phyloP scores from a whole-genome alignment of 495 filamentous ascomycete species.

The Penicillium paxilli region DNA sequence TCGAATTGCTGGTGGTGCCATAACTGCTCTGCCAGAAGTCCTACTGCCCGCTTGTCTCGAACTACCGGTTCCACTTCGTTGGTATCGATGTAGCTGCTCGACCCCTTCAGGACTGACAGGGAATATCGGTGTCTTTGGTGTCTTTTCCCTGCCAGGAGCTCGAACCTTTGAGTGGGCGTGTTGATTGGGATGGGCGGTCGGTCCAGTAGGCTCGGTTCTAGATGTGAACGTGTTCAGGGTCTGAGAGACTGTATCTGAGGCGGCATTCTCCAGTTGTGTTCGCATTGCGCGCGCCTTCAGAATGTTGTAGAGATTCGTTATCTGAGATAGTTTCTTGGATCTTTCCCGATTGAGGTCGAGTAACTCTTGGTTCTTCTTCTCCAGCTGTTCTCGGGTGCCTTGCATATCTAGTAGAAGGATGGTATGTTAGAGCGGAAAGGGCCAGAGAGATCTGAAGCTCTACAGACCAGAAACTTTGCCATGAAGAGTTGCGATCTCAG shows the following conservation, averaged over 20 bases:
- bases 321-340: conserved; percentile 69
- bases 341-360: conserved; percentile 70
- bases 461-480: conserved; percentile 55
- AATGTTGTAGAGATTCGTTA: conserved; percentile 80
- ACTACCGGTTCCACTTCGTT: conserved; percentile 51
- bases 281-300: conserved; percentile 74
- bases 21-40: conserved; percentile 12
- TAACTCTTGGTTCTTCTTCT: conserved; percentile 76
- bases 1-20: conserved; percentile 29
- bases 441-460: not conserved
- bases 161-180: not conserved
- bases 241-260: conserved; percentile 64
- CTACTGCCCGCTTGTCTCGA: conserved; percentile 27
- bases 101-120: conserved; percentile 37
- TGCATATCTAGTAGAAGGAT: conserved; percentile 56
- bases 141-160: conserved; percentile 5
- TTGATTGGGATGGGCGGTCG: conserved; percentile 1
- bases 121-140: conserved; percentile 30
- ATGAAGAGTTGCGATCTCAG: conserved; percentile 69
- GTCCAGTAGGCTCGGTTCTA: conserved; percentile 10
- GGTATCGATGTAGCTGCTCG: conserved; percentile 45
- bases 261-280: conserved; percentile 68
- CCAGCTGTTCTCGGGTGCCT: conserved; percentile 62
- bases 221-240: conserved; percentile 43
- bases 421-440: not conserved